Conservation (phyloP, 2,329 filamentous ascomycete species). For the Penicillium concentricum region DNA sequence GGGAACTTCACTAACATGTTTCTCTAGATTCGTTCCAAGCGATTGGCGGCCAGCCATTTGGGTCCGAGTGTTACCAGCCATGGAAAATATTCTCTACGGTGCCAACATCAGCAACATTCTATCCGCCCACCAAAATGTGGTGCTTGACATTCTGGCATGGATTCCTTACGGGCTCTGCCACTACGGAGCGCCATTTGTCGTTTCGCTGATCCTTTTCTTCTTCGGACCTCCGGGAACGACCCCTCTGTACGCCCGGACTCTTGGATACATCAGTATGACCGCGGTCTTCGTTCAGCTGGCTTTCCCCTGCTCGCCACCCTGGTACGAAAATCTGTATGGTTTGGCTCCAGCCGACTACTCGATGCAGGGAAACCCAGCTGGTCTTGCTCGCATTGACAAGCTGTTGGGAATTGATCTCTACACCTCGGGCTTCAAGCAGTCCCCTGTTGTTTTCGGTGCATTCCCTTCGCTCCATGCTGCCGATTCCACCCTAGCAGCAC, state of each 20-base stretch:
- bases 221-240: conserved; percentile 83
- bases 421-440: conserved; percentile 86
- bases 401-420: conserved; percentile 91
- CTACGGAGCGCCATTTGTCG: conserved; percentile 80
- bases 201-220: conserved; percentile 76
- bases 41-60: conserved; percentile 91
- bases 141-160: conserved; percentile 88
- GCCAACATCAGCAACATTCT: conserved; percentile 95
- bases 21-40: conserved; percentile 74
- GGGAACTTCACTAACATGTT: conserved; percentile 19
- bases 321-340: conserved; percentile 94
- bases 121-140: conserved; percentile 79
- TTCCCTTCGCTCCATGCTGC: conserved; percentile 92
- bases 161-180: conserved; percentile 89
- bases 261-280: conserved; percentile 88
- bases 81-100: conserved; percentile 95
- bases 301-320: conserved; percentile 92
- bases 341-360: conserved; percentile 89
- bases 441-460: conserved; percentile 88
- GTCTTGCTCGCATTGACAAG: conserved; percentile 81
- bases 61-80: conserved; percentile 88
- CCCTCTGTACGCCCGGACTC: conserved; percentile 79
- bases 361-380: conserved; percentile 84
- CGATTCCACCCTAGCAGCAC: conserved; percentile 81
- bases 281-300: conserved; percentile 85